Base-by-base conservation (phyloP, 257 asterid species). In the Scutellaria barbata region DNA sequence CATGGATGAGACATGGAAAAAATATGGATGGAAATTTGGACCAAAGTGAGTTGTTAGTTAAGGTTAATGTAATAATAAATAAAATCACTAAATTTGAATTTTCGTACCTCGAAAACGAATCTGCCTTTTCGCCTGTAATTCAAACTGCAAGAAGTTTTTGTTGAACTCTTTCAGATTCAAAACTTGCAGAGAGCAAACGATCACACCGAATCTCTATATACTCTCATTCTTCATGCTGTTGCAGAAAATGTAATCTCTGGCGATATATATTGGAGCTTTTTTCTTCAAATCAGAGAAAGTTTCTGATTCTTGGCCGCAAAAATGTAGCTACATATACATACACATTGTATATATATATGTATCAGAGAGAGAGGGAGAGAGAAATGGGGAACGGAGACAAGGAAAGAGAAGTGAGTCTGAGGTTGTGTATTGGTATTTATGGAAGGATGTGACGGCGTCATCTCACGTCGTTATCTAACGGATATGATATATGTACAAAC, bases 401-500 rank as follows among this genome's bases (percentile, higher is more conserved):
- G 35, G 83, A 71, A 66, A 71, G 72, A 59, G 75, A 71, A 25
- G 14, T n/a, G 37, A 52, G 71, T 22, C 35, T 42, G 80, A 42
- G 75, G 68, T 52, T 18, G 52, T 39, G 72, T 10, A 2, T 10
- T 45, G 69, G 54, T 75, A 79, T 79, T 37, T 79, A 79, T 66
- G 72, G 65, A 54, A 14, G 69, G 80, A 72, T 60, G 80, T 75
- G 81, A 79, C 83, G 77, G 72, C 83, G 80, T 79, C 79, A 74
- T 59, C 53, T 69, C 71, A 59, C 81, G 81, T 80, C 85, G 89
- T 85, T 82, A 82, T 40, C 64, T 85, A 82, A 90, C 95, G 91
- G 92, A 41, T 41, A 41, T 39, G 5, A 22, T 47, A 7, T 33
- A 2, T 45, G 59, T 59, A 0, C 61, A 18, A 42, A 12, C 62